Evolutionary conservation across 495 filamentous ascomycete species (phyloP).

Genomic region (Aspergillus heteromorphus): DNA sequence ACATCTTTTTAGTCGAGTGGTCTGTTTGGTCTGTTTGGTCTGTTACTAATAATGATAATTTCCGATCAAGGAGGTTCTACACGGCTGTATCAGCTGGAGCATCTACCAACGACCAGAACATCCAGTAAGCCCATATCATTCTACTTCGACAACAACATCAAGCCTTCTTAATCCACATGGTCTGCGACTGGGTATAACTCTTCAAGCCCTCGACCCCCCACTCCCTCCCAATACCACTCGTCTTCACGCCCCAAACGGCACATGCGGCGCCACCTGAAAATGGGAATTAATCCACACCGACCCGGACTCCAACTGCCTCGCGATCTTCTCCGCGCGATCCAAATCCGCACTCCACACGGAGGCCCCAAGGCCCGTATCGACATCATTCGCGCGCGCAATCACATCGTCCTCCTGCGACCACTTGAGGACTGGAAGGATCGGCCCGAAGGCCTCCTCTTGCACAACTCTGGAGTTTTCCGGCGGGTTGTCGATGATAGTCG

Average conservation of each 20-base stretch:
- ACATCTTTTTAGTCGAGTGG: too few species aligned
- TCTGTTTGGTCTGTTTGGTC: too few species aligned
- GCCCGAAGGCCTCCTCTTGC: slow-evolving; percentile 45
- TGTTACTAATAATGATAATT: too few species aligned
- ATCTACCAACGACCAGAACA: too few species aligned
- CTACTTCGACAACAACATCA: too few species aligned
- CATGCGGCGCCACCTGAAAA: slow-evolving; percentile 45
- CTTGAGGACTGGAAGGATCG: slow-evolving; percentile 51
- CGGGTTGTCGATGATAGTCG: slow-evolving; percentile 56
- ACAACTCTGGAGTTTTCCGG: slow-evolving; percentile 47
- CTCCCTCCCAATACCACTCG: slow-evolving; percentile 61
- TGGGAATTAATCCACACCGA: slow-evolving; percentile 53
- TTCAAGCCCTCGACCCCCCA: slow-evolving; percentile 54
- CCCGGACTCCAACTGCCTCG: slow-evolving; percentile 47
- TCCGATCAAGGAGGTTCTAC: too few species aligned
- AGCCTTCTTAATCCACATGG: slow-evolving; percentile 15
- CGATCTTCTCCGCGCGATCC: slow-evolving; percentile 44
- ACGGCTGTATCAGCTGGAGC: too few species aligned
- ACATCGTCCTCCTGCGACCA: slow-evolving; percentile 58
- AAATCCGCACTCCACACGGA: slow-evolving; percentile 53
- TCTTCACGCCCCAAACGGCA: slow-evolving; percentile 61
- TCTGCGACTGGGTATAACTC: slow-evolving; percentile 55
- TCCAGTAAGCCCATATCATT: too few species aligned
- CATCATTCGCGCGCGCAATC: slow-evolving; percentile 49
- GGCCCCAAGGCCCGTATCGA: slow-evolving; percentile 52